Conservation (phyloP, 2,329 filamentous ascomycete species). For the Nigrospora sphaerica region DNA sequence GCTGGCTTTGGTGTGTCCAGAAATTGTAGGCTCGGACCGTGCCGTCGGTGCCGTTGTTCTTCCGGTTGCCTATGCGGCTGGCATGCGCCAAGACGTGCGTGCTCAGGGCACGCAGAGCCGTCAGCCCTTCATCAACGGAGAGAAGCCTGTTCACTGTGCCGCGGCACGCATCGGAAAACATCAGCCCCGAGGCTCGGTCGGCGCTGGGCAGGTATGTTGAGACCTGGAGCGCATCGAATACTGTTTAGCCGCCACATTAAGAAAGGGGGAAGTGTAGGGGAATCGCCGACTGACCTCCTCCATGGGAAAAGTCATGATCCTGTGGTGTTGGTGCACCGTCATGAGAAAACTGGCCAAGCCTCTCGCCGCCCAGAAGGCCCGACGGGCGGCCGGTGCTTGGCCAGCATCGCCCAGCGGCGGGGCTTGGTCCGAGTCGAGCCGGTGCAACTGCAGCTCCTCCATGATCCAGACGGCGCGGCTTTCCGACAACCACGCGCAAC, state of each 20-base stretch:
- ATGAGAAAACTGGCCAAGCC: not conserved
- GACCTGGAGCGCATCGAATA: too few relatives aligned
- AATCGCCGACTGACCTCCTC: not conserved
- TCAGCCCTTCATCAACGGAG: not conserved
- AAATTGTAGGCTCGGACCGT: not conserved
- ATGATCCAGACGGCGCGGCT: not conserved
- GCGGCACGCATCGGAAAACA: not conserved
- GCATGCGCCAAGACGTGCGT: not conserved
- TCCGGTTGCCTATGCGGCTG: not conserved
- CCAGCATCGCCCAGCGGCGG: not conserved
- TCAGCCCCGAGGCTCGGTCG: not conserved
- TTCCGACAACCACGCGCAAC: not conserved
- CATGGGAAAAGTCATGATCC: too few relatives aligned
- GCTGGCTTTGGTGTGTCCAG: not conserved
- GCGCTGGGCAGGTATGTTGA: not conserved
- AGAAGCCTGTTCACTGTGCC: not conserved
- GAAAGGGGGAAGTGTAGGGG: not conserved
- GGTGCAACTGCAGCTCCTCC: not conserved
- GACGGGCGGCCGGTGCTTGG: not conserved
- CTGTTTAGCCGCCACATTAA: too few relatives aligned
- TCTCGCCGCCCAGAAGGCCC: not conserved
- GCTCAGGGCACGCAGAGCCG: not conserved
- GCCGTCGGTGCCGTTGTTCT: not conserved
- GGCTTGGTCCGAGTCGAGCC: not conserved
- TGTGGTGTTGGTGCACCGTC: too few relatives aligned